Percentiles rank a stretch among this genome's conserved stretches.
Conservation (phyloP, 768 basidiomycete genomes). For the Tylopilus sp. region DNA sequence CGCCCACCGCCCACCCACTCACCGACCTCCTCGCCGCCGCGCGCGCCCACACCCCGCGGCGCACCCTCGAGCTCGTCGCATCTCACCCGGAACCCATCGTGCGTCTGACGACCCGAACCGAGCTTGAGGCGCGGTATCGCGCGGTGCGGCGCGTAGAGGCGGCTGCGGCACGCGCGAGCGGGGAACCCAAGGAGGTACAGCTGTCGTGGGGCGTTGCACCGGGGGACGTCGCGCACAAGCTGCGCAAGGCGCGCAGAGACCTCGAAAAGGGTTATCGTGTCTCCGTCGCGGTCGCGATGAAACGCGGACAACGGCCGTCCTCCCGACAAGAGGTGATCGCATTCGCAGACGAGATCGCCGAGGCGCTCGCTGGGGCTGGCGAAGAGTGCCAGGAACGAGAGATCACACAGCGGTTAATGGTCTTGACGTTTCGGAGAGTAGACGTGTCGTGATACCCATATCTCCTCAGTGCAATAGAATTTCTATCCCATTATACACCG, state of each 20-base stretch:
- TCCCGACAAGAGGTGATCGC: conserved; percentile 37
- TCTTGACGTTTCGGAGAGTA: conserved; percentile 43
- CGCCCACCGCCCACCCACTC: conserved; percentile 33
- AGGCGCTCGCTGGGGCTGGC: conserved; percentile 44
- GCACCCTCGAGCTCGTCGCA: conserved; percentile 57
- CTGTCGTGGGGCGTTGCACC: conserved; percentile 62
- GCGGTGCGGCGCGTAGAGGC: conserved; percentile 33
- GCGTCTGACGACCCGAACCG: conserved; percentile 48
- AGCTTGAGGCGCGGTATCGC: conserved; percentile 37
- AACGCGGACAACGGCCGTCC: conserved; percentile 41
- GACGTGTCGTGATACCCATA: conserved; percentile 9
- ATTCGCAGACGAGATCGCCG: conserved; percentile 42
- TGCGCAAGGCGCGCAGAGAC: conserved; percentile 53
- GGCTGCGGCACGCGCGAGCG: conserved; percentile 28
- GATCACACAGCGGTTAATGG: conserved; percentile 34
- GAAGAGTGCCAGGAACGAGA: conserved; percentile 51
- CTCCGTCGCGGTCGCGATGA: conserved; percentile 52
- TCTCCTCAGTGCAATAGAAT: conserved; percentile 7
- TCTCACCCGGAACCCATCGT: conserved; percentile 55
- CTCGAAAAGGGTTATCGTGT: conserved; percentile 60
- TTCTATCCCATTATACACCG: conserved; percentile 24
- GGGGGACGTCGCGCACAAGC: conserved; percentile 63
- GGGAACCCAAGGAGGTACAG: conserved; percentile 62
- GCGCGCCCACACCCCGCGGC: conserved; percentile 1
- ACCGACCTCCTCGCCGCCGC: conserved; percentile 42